Conservation (phyloP, 768 basidiomycete species). For the Lactarius trivialis region DNA sequence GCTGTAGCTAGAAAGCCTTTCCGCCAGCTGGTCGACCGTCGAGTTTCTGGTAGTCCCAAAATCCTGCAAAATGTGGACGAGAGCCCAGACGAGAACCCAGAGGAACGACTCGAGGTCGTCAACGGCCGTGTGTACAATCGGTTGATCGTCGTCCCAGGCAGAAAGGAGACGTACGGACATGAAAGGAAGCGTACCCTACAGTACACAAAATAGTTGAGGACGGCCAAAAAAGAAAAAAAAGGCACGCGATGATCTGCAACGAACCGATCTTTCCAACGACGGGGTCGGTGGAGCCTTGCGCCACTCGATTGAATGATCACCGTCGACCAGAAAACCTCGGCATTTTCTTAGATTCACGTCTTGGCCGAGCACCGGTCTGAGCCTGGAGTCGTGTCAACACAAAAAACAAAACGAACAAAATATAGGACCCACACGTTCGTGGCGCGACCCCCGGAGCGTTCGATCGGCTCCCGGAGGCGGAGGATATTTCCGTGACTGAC, state of each 20-base stretch:
- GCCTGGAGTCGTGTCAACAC: too few species aligned
- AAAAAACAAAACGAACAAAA: background rate
- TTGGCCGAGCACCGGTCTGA: background rate
- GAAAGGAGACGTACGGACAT: background rate
- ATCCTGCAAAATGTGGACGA: background rate
- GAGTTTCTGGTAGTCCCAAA: too few species aligned
- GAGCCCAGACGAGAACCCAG: background rate
- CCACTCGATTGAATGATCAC: background rate
- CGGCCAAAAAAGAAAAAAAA: too few species aligned
- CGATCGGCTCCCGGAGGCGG: background rate
- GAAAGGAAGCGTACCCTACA: background rate
- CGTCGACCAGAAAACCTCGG: background rate
- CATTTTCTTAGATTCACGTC: background rate
- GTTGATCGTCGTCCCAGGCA: fast-evolving
- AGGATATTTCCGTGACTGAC: background rate
- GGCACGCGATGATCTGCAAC: background rate
- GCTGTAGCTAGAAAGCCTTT: too few species aligned
- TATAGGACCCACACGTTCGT: background rate
- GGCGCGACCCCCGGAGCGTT: background rate
- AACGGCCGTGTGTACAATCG: background rate
- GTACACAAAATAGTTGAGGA: too few species aligned
- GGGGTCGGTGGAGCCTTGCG: background rate
- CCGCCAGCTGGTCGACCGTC: too few species aligned
- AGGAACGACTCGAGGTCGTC: background rate
- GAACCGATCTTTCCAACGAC: background rate